Percentiles rank a stretch among this genome's conserved stretches.
phyloP scores from a whole-genome alignment of 805 yeast species.

The Ogataea neopini region DNA sequence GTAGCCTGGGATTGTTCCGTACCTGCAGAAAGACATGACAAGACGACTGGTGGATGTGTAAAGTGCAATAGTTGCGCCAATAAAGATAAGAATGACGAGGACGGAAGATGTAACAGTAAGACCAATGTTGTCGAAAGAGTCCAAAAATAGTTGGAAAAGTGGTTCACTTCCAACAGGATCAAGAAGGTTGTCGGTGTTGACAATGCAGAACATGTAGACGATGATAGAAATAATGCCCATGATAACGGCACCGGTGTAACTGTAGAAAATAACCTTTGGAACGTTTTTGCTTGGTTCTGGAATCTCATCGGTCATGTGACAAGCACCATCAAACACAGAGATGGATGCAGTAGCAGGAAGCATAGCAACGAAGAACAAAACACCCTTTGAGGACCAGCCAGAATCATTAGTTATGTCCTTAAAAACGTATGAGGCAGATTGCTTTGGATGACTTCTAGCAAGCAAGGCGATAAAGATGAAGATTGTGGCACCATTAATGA shows the following conservation, averaged over 20 bases:
- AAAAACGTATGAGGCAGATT: slow-evolving; percentile 2
- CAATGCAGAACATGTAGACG: slow-evolving; percentile 7
- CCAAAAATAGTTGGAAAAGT: slow-evolving; percentile 2
- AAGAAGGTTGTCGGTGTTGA: slow-evolving; percentile 4
- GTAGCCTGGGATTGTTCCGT: slow-evolving; percentile 4
- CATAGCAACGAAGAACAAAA: slow-evolving; percentile 2
- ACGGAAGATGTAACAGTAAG: background rate
- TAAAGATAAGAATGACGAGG: background rate
- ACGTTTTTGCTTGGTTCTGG: slow-evolving; percentile 4
- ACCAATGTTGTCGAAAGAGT: slow-evolving; percentile 1
- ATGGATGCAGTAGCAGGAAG: slow-evolving; percentile 4
- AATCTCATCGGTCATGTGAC: slow-evolving; percentile 6
- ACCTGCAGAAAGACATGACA: slow-evolving; percentile 1
- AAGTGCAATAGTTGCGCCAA: background rate
- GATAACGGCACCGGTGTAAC: slow-evolving; percentile 3
- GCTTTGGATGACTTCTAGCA: slow-evolving; percentile 5
- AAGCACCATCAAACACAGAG: slow-evolving; percentile 3
- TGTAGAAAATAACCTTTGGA: slow-evolving; percentile 4
- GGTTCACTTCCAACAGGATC: slow-evolving; percentile 5
- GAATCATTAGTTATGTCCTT: slow-evolving; percentile 1
- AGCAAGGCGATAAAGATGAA: slow-evolving; percentile 4
- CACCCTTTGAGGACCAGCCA: slow-evolving; percentile 6
- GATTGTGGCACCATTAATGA: slow-evolving; percentile 5
- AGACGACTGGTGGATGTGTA: slow-evolving; percentile 3
- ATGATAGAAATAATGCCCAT: slow-evolving; percentile 4